Conservation (phyloP, 495 filamentous ascomycete genomes). For the Penicillium bovifimosum region DNA sequence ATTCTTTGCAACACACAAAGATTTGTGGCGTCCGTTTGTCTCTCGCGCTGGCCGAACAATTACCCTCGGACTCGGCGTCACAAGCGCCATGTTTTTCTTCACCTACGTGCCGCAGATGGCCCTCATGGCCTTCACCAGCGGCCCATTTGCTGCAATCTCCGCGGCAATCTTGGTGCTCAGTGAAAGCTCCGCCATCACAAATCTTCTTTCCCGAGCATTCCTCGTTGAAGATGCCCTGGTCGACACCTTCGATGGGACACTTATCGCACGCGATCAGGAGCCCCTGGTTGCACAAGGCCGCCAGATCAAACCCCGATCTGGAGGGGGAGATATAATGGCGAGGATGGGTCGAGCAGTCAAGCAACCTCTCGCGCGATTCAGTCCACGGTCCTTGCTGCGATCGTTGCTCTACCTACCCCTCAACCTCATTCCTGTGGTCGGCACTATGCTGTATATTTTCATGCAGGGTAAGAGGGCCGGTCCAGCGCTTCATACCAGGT, state of each 20-base stretch:
- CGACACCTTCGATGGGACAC: constrained; percentile 86
- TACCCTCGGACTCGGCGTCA: constrained; percentile 64
- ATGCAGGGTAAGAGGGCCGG: constrained; percentile 61
- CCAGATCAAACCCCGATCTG: constrained; percentile 51
- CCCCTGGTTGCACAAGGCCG: constrained; percentile 65
- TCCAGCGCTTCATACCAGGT: constrained; percentile 52
- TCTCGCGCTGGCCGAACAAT: constrained; percentile 64
- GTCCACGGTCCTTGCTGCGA: constrained; percentile 57
- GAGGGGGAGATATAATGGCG: constrained; percentile 44
- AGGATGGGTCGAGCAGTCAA: constrained; percentile 70
- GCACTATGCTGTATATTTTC: constrained; percentile 71
- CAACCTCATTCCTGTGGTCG: constrained; percentile 87
- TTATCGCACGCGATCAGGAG: constrained; percentile 51
- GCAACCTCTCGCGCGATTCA: constrained; percentile 63
- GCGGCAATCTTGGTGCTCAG: constrained; percentile 72
- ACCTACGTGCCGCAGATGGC: constrained; percentile 88
- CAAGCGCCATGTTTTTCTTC: constrained; percentile 76
- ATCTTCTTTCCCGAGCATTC: constrained; percentile 66
- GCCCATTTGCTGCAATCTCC: constrained; percentile 68
- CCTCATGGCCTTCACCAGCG: constrained; percentile 71
- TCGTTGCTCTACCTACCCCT: constrained; percentile 78
- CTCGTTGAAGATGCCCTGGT: constrained; percentile 73
- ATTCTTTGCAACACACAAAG: constrained; percentile 56
- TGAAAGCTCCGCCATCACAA: constrained; percentile 76
- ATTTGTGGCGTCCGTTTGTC: constrained; percentile 60